Conservation (phyloP, 768 basidiomycete genomes). For the Rubroboletus pulcherrimus region DNA sequence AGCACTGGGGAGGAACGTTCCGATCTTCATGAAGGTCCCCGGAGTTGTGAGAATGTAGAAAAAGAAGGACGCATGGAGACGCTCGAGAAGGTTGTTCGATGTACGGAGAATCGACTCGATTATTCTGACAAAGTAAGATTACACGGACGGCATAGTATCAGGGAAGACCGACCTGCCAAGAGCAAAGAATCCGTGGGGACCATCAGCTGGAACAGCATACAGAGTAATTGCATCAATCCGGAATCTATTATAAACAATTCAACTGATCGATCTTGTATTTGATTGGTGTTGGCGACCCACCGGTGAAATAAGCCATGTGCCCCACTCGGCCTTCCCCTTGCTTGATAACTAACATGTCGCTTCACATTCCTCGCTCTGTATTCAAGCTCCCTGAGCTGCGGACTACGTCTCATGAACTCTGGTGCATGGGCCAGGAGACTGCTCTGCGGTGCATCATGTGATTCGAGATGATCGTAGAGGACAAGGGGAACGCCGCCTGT, state of each 20-base stretch:
- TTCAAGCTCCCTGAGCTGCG: slow-evolving; percentile 47
- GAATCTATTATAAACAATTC: slow-evolving; percentile 48
- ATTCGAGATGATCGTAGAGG: slow-evolving; percentile 74
- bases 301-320: slow-evolving; percentile 88
- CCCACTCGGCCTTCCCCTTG: slow-evolving; percentile 77
- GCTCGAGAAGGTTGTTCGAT: slow-evolving; percentile 90
- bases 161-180: slow-evolving; percentile 67
- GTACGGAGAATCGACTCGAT: slow-evolving; percentile 87
- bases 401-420: slow-evolving; percentile 36
- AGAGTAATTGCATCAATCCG: slow-evolving; percentile 93
- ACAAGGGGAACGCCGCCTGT: slow-evolving; percentile 75
- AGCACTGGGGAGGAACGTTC: slow-evolving; percentile 84
- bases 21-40: slow-evolving; percentile 80
- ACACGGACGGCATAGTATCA: neutral
- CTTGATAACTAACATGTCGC: slow-evolving; percentile 71
- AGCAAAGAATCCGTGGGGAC: slow-evolving; percentile 94
- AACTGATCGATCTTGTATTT: neutral
- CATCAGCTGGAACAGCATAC: slow-evolving; percentile 80
- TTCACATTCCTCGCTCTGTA: slow-evolving; percentile 63
- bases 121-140: slow-evolving; percentile 42
- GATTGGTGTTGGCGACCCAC: slow-evolving; percentile 39
- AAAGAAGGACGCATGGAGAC: slow-evolving; percentile 96
- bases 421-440: slow-evolving; percentile 45
- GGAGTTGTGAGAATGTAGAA: slow-evolving; percentile 71
- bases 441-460: slow-evolving; percentile 36